Percentiles rank a stretch among this genome's conserved stretches.
Conservation (phyloP, 202 grass and related monocot species). For the Eragrostis tef region DNA sequence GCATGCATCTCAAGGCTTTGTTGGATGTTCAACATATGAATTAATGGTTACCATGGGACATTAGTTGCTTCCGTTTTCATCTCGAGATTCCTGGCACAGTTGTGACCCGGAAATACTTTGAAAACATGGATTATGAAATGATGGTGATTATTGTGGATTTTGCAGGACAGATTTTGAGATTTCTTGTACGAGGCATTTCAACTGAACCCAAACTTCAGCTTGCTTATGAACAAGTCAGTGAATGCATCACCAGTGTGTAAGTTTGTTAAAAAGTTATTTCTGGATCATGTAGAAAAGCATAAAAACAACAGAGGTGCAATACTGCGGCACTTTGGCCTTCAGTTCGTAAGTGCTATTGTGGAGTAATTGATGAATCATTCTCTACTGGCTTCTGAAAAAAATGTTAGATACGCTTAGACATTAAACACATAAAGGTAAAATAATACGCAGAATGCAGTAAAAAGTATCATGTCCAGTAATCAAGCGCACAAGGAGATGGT, state of each 20-base stretch:
- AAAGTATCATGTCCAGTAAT: conserved; percentile 43
- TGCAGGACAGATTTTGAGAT: conserved; percentile 60
- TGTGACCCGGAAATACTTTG: conserved; percentile 55
- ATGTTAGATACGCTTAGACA: conserved; percentile 54
- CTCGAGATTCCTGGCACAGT: conserved; percentile 66
- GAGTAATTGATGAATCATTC: conserved; percentile 58
- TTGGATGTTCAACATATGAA: conserved; percentile 52
- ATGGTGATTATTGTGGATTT: conserved; percentile 47
- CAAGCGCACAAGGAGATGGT: conserved; percentile 49
- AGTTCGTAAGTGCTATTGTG: conserved; percentile 51
- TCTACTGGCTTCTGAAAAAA: conserved; percentile 48
- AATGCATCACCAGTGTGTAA: conserved; percentile 57
- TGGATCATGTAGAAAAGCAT: conserved; percentile 47
- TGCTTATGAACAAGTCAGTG: conserved; percentile 34
- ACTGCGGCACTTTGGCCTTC: conserved; percentile 50
- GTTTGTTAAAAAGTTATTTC: conserved; percentile 59
- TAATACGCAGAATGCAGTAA: conserved; percentile 34
- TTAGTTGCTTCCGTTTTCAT: conserved; percentile 57
- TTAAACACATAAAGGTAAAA: conserved; percentile 52
- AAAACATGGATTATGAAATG: conserved; percentile 52
- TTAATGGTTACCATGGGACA: conserved; percentile 83
- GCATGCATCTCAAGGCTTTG: conserved; percentile 41
- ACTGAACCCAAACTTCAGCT: conserved; percentile 48
- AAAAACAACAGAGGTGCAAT: conserved; percentile 43
- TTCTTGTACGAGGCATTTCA: conserved; percentile 63